Conservation (phyloP, 1,284 basidiomycete genomes). For the Volvariella volvacea region DNA sequence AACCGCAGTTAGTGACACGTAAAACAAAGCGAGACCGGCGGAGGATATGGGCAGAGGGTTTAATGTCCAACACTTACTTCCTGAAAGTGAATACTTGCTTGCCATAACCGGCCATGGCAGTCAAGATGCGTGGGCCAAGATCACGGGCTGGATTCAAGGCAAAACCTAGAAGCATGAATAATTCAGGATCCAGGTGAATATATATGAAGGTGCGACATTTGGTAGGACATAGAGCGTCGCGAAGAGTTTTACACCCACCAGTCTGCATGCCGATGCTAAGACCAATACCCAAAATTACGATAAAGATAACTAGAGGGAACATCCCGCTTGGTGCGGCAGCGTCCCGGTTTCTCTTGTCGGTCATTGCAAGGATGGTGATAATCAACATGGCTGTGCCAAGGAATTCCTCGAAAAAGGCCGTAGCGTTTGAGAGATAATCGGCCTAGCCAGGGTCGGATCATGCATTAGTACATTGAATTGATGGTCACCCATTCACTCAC, state of each 20-base stretch:
- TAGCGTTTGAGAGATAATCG: conserved; percentile 50
- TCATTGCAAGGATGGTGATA: conserved; percentile 34
- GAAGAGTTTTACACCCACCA: conserved; percentile 16
- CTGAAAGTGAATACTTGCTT: conserved; percentile 34
- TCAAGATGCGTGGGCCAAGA: conserved; percentile 48
- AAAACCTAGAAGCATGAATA: conserved; percentile 24
- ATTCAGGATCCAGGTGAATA: neutral
- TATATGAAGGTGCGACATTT: neutral
- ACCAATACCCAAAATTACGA: conserved; percentile 44
- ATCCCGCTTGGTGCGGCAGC: conserved; percentile 37
- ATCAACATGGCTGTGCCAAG: conserved; percentile 53
- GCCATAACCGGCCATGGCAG: conserved; percentile 49
- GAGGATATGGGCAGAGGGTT: conserved; percentile 1
- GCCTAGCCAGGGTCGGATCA: conserved; percentile 27
- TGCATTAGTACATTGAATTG: neutral
- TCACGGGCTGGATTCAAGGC: conserved; percentile 57
- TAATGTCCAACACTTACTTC: conserved; percentile 23
- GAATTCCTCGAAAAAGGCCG: conserved; percentile 63
- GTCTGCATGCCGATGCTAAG: conserved; percentile 47
- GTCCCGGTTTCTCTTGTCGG: conserved; percentile 37
- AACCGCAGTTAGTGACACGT: neutral
- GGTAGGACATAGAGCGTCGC: conserved; percentile 2
- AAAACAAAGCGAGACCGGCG: neutral
- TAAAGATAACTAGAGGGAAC: conserved; percentile 42
- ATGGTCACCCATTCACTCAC: conserved; percentile 30